These are phyloP conservation scores for Sistotremastrum niveocremeum DNA, from an alignment of 768 basidiomycete genomes.

Conservation along the genomic window DNA sequence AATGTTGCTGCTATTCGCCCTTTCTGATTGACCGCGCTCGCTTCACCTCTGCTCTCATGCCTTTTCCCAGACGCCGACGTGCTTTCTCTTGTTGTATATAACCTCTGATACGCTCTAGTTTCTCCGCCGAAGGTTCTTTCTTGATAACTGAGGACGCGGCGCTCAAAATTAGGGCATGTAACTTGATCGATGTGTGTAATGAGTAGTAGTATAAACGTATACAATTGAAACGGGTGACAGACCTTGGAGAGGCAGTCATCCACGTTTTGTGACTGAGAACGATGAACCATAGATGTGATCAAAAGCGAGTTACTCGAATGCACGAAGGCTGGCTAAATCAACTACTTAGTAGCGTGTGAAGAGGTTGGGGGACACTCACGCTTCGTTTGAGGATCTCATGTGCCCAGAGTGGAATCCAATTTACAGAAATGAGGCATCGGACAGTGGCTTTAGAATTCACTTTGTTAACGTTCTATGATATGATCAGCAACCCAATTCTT, in stretches of 20 bases:
- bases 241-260: constrained; percentile 63
- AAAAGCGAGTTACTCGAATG: constrained; percentile 56
- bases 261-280: constrained; percentile 69
- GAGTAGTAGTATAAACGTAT: not conserved
- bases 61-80: constrained; percentile 14
- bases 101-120: constrained; percentile 38
- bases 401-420: constrained; percentile 66
- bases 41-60: no score
- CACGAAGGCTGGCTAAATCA: constrained; percentile 44
- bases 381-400: constrained; percentile 29
- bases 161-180: constrained; percentile 36
- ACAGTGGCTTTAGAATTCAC: constrained; percentile 72
- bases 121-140: constrained; percentile 41
- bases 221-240: not conserved
- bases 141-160: constrained; percentile 34
- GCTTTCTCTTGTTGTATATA: constrained; percentile 33
- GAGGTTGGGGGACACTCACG: constrained; percentile 23
- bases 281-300: constrained; percentile 52
- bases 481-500: not conserved
- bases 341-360: no score
- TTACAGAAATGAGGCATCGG: constrained; percentile 39
- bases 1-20: no score
- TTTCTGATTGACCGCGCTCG: no score
- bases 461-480: constrained; percentile 71
- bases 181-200: constrained; percentile 19